Base-by-base conservation (phyloP, 2,329 filamentous ascomycete species). In the Aspergillus aculeatus region DNA sequence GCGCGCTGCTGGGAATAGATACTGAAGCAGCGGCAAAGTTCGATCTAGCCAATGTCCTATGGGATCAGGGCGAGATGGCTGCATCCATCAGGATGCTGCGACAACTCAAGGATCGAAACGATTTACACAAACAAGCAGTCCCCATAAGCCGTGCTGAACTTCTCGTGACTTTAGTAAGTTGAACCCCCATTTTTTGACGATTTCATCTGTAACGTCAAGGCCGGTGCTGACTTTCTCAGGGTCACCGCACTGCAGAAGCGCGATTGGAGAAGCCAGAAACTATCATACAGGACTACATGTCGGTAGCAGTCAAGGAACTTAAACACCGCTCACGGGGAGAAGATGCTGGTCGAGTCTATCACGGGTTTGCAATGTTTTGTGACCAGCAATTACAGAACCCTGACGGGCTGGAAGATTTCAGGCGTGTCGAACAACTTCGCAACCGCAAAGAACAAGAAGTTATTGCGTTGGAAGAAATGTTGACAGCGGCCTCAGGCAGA, bases 311-410 rank as follows among this genome's bases (percentile, higher is more conserved):
- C 29, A 88, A 87, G 65, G 91, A 96, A 70, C 81, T 99, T 7
- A 89, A 86, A 67, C 87, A 87, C 1, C 83, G 84, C 50, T 83
- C 78, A 5, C 83, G 87, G 56, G 89, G 90, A 1, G 81, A 84
- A 49, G 90, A 94, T 61, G 90, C 93, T 2, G 92, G 93, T 1
- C 84, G 91, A 65, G 95, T 98, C 0, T 97, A 92, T 69, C 92
- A 97, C 72, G 91, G 96, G 68, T 98, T 98, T 74, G 95, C 96
- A 26, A 85, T 88, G 54, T 99, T 99, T 73, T 99, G 96, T 69
- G 94, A 99, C 72, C 88, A 92, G 69, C 95, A 99, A 73, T 81
- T 99, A 10, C 90, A 96, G 68, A 94, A 94, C 69, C 85, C 89
- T 0, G 92, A 96, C 67, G 87, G 89, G 35, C 79, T 93, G 1